Base-by-base conservation (phyloP, 305 asterid genomes). In the Striga hermonthica region DNA sequence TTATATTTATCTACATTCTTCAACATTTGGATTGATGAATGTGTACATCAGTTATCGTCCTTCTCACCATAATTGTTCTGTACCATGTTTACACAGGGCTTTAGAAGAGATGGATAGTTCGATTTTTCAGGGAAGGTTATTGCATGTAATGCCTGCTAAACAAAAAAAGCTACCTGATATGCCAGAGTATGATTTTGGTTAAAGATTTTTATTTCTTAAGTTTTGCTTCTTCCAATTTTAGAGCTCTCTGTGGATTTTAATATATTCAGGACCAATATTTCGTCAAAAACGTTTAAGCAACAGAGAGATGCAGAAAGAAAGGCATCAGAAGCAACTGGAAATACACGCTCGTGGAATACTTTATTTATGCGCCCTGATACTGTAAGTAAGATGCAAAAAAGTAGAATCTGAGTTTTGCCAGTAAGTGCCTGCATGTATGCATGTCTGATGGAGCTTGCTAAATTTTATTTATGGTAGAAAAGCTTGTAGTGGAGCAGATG, bases 361-460 rank as follows among this genome's bases (percentile, higher is more conserved):
- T 84, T 90, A 71, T 93, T 75, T 75, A 90, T 93, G 90, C 95
- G 89, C 72, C 80, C 89, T 49, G 98, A 90, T 79, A 90, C 97
- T 55, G 98, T 93, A 77, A 75, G 96, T 72, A 62, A n/a, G n/a
- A n/a, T n/a, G n/a, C n/a, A n/a, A 58, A 62, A 64, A 69, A 55
- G 10, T 65, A 38, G 14, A 52, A 43, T 57, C 44, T 40, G 55
- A 54, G 64, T 61, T 66, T 64, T 37, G 53, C 16, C 5, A 37
- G 22, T 49, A 54, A 49, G 52, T 44, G 59, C 35, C 34, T 62
- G 60, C 38, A 47, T 5, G 40, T 71, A 64, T 47, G 9, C 60
- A 36, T 52, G 31, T 22, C 31, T 7, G 4, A 3, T 45, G 64
- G 65, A 63, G 60, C 60, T 65, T 37, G 40, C 40, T 67, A 7